Evolutionary conservation across 352 stramenopile genomes (phyloP).

Genomic region (Phytophthora boehmeriae): DNA sequence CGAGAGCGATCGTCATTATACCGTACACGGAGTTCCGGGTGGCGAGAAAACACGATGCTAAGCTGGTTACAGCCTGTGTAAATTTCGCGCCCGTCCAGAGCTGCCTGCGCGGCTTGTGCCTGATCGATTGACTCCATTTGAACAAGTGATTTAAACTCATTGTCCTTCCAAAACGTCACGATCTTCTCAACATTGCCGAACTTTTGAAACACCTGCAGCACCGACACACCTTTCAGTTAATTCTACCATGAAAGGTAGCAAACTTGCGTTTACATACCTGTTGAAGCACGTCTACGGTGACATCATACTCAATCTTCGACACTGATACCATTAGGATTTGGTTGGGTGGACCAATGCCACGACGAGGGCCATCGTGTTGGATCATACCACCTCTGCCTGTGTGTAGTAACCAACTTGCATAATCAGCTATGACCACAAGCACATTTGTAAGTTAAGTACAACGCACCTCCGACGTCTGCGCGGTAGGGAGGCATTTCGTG

Average conservation of each 20-base stretch:
- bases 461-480: constrained; percentile 22
- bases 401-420: not conserved
- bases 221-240: constrained; percentile 4
- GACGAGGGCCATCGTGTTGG: constrained; percentile 28
- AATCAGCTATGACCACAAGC: constrained; percentile 2
- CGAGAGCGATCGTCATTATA: constrained; percentile 80
- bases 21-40: constrained; percentile 69
- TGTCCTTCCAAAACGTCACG: constrained; percentile 83
- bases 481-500: constrained; percentile 22
- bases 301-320: constrained; percentile 85
- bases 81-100: constrained; percentile 82
- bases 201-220: constrained; percentile 71
- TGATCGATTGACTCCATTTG: constrained; percentile 82
- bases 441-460: not conserved
- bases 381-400: constrained; percentile 31
- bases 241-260: not conserved
- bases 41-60: constrained; percentile 78
- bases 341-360: constrained; percentile 49
- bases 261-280: constrained; percentile 36
- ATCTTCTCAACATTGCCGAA: constrained; percentile 87
- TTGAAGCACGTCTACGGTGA: constrained; percentile 81
- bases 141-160: constrained; percentile 82
- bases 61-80: constrained; percentile 89
- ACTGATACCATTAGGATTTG: constrained; percentile 83
- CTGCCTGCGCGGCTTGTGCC: constrained; percentile 67